Percentiles rank a stretch among this genome's conserved stretches.
phyloP scores from a whole-genome alignment of 2,329 filamentous ascomycete genomes.

The Raffaelea albimanens region DNA sequence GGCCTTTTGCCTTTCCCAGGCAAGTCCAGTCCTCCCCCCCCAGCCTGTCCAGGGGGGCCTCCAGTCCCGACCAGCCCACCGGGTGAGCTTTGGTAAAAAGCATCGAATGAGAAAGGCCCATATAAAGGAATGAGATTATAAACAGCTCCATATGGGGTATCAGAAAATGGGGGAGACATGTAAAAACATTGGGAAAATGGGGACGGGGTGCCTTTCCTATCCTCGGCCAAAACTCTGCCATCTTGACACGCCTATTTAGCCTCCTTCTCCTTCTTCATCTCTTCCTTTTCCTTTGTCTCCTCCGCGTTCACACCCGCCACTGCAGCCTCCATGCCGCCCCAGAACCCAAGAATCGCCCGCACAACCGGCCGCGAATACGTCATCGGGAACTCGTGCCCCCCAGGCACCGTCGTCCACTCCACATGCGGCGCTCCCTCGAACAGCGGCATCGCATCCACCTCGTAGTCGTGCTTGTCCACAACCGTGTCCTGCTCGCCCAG shows the following conservation, averaged over 20 bases:
- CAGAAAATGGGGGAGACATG: too few relatives aligned
- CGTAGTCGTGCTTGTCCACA: conserved; percentile 40
- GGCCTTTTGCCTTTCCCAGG: too few relatives aligned
- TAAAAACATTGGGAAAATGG: too few relatives aligned
- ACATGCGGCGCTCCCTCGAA: conserved; percentile 40
- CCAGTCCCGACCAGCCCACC: too few relatives aligned
- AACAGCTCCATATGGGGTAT: too few relatives aligned
- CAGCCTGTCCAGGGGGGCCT: too few relatives aligned
- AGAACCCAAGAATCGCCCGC: conserved; percentile 36
- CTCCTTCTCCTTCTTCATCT: not conserved
- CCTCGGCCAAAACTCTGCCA: not conserved
- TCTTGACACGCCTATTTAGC: not conserved
- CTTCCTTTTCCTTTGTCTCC: conserved; percentile 6
- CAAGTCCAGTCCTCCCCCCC: too few relatives aligned
- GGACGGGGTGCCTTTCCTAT: too few relatives aligned
- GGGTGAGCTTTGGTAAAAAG: too few relatives aligned
- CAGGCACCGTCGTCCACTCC: conserved; percentile 40
- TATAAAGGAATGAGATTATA: too few relatives aligned
- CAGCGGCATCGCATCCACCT: conserved; percentile 37
- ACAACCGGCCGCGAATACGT: conserved; percentile 38
- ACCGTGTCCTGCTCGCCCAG: conserved; percentile 43
- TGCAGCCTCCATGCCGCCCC: conserved; percentile 20
- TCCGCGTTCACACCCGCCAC: conserved; percentile 2
- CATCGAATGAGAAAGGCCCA: too few relatives aligned
- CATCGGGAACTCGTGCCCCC: conserved; percentile 55